Percentiles rank a stretch among this genome's conserved stretches.
phyloP scores from a whole-genome alignment of 2,329 filamentous ascomycete species.

The Pyricularia sp. region DNA sequence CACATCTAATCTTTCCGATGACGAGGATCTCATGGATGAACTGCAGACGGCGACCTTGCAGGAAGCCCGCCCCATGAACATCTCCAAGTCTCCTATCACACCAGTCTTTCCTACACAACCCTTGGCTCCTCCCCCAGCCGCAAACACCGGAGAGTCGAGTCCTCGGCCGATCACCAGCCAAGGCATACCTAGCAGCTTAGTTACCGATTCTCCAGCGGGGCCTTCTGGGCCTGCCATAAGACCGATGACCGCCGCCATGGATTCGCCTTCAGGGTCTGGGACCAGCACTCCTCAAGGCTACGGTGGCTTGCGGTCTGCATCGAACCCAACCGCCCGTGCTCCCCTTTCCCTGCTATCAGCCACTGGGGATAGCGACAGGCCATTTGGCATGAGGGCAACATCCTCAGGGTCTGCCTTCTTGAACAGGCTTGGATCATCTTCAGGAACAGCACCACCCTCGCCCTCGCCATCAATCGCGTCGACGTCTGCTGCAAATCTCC shows the following conservation, averaged over 20 bases:
- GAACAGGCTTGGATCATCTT: slow-evolving; percentile 30
- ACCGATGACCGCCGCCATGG: slow-evolving; percentile 1
- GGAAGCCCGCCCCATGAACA: slow-evolving; percentile 70
- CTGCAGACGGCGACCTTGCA: slow-evolving; percentile 72
- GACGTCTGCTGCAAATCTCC: slow-evolving; percentile 32
- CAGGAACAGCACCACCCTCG: background rate
- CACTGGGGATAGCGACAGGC: slow-evolving; percentile 9
- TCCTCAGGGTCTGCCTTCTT: slow-evolving; percentile 48
- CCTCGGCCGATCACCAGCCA: background rate
- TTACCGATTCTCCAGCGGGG: background rate
- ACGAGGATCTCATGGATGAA: slow-evolving; percentile 79
- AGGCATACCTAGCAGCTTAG: background rate
- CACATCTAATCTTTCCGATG: slow-evolving; percentile 43
- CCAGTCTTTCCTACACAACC: slow-evolving; percentile 39
- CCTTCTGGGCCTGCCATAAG: slow-evolving; percentile 8
- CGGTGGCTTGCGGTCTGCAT: slow-evolving; percentile 33
- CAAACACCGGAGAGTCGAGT: background rate
- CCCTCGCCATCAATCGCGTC: slow-evolving; percentile 14
- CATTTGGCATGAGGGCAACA: slow-evolving; percentile 39
- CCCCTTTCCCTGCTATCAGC: slow-evolving; percentile 26
- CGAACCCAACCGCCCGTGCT: slow-evolving; percentile 34
- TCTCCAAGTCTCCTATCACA: slow-evolving; percentile 75
- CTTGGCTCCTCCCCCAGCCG: background rate
- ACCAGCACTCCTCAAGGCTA: background rate
- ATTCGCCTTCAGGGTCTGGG: background rate